Evolutionary conservation across 2,329 filamentous ascomycete genomes (phyloP), one percentile per base, ranked within the genome.

Genomic region (Curvularia lunata): DNA sequence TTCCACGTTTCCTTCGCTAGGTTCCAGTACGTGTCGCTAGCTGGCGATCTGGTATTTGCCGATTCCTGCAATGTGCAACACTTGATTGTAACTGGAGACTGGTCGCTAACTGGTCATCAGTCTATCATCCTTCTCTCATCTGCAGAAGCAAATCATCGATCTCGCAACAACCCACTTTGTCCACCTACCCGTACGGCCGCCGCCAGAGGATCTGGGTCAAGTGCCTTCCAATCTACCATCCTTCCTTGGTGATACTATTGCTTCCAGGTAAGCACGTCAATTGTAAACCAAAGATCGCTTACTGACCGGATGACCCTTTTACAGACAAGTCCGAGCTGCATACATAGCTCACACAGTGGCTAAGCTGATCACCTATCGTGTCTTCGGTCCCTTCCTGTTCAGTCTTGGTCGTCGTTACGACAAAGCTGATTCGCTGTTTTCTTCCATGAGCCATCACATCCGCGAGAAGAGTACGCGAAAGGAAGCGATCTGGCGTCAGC

Each of bases 311-410:
- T 43, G 37, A 32, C n/a, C 7, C 27, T 27, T 32, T 8, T 48
- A 10, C 40, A 76, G 80, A 58, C 80, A 83, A 64, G 75, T 86
- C 16, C 81, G 83, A 25, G 76, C 81, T 43, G 82, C 83, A 21
- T 85, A 85, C 64, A 75, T 85, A 27, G 80, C 83, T 55, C 83
- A 85, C 64, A 78, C 82, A n/a, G 78, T 86, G 41, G 85, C 83
- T 13, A 83, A 81, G 54, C 80, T 83, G n/a, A 74, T 86, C 50
- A 84, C 81, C 7, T 82, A 81, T 64, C 79, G 83, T 37, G 82
- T 86, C 34, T 86, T 86, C 73, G 81, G 83, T 25, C 84, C 84
- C 1, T 86, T 85, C 75, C 65, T 86, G 23, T 86, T 86, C 73
- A 84, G 82, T 25, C 74, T 85, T 2, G 82, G 82, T 32, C 79